These are phyloP conservation scores for Alliaria petiolata DNA, from an alignment of 345 rosid genomes.

Conservation along the genomic window DNA sequence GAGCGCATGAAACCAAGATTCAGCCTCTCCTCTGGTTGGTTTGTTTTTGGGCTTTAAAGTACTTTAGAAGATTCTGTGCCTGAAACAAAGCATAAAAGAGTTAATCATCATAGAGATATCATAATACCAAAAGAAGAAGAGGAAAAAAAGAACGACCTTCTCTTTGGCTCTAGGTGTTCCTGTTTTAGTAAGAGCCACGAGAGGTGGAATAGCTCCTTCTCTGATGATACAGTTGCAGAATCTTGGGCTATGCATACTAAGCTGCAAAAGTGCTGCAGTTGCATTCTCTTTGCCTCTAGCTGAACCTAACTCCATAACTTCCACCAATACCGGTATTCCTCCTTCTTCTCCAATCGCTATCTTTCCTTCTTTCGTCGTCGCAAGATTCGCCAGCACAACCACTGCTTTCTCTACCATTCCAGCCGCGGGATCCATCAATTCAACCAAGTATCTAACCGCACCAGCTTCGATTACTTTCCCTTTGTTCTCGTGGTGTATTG, in stretches of 20 bases:
- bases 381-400: slow-evolving; percentile 88
- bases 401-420: slow-evolving; percentile 98
- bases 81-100: slow-evolving; percentile 31
- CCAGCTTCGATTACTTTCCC: slow-evolving; percentile 75
- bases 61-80: slow-evolving; percentile 77
- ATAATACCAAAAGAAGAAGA: neutral
- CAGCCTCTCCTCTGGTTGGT: slow-evolving; percentile 58
- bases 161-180: slow-evolving; percentile 94
- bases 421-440: slow-evolving; percentile 84
- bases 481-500: slow-evolving; percentile 83
- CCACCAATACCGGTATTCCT: slow-evolving; percentile 83
- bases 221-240: slow-evolving; percentile 69
- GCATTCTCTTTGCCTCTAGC: slow-evolving; percentile 93
- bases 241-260: slow-evolving; percentile 56
- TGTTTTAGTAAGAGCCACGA: slow-evolving; percentile 77
- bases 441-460: slow-evolving; percentile 82
- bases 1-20: slow-evolving; percentile 4
- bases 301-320: slow-evolving; percentile 95
- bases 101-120: slow-evolving; percentile 5
- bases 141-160: slow-evolving; percentile 47
- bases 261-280: slow-evolving; percentile 84
- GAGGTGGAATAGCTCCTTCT: slow-evolving; percentile 94
- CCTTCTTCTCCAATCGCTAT: slow-evolving; percentile 70
- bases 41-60: slow-evolving; percentile 60
- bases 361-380: slow-evolving; percentile 74